Conservation (phyloP, 2,329 filamentous ascomycete genomes). For the Salinomyces thailandicus region DNA sequence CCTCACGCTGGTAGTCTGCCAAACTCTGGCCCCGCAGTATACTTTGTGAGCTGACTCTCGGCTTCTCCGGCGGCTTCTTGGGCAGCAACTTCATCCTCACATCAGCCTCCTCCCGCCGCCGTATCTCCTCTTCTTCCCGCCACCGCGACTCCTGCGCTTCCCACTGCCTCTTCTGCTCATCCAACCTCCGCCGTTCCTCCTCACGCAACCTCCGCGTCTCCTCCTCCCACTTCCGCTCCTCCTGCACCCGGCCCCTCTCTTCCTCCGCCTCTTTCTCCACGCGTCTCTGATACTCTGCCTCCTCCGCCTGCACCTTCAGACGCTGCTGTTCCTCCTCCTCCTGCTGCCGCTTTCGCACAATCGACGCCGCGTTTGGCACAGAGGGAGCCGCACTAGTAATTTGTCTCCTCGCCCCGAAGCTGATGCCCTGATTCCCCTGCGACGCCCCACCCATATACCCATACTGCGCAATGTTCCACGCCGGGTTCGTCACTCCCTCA, state of each 20-base stretch:
- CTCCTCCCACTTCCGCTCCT: slow-evolving; percentile 57
- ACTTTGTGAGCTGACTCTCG: slow-evolving; percentile 27
- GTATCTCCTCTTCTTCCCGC: slow-evolving; percentile 64
- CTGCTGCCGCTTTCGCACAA: slow-evolving; percentile 58
- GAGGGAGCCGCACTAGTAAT: slow-evolving; percentile 74
- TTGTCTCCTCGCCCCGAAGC: slow-evolving; percentile 82
- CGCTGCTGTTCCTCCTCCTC: slow-evolving; percentile 46
- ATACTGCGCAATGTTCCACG: slow-evolving; percentile 98
- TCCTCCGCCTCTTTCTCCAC: slow-evolving; percentile 50
- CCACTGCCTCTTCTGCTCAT: slow-evolving; percentile 63
- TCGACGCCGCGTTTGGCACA: slow-evolving; percentile 74
- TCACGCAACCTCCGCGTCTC: slow-evolving; percentile 52
- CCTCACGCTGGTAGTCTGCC: slow-evolving; percentile 60
- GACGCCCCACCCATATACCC: slow-evolving; percentile 97
- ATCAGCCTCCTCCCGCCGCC: slow-evolving; percentile 61
- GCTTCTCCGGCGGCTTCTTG: slow-evolving; percentile 55
- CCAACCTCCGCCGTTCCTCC: slow-evolving; percentile 48
- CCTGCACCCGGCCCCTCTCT: slow-evolving; percentile 49
- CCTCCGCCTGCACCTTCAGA: slow-evolving; percentile 40
- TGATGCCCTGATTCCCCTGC: slow-evolving; percentile 87
- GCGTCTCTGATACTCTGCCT: slow-evolving; percentile 40
- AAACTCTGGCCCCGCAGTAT: slow-evolving; percentile 73
- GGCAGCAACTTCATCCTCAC: slow-evolving; percentile 53
- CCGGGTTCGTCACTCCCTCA: slow-evolving; percentile 69
- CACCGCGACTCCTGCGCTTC: slow-evolving; percentile 67